Conservation (phyloP, 768 basidiomycete genomes). For the Termitomyces sp. region DNA sequence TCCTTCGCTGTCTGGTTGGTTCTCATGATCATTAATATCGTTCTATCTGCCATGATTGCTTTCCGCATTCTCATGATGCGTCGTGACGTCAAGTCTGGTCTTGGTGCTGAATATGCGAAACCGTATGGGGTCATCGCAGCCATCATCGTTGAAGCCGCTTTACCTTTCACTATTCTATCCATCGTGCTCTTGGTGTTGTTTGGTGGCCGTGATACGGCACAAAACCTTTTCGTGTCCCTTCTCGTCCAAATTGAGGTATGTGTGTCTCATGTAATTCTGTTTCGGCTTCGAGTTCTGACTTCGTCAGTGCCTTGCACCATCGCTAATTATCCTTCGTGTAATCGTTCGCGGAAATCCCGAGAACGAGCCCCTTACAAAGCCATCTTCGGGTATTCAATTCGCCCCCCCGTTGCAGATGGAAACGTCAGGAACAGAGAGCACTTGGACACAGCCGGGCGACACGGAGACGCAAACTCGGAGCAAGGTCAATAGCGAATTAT, state of each 20-base stretch:
- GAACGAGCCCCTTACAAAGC: not conserved
- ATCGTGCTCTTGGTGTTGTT: constrained; percentile 22
- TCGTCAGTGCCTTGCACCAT: constrained; percentile 5
- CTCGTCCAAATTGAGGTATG: constrained; percentile 21
- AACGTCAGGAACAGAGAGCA: not conserved
- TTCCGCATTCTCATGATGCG: constrained; percentile 28
- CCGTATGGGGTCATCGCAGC: constrained; percentile 28
- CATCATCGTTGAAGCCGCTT: constrained; percentile 30
- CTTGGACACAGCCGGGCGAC: not conserved
- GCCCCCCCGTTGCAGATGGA: not conserved
- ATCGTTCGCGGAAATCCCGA: not conserved
- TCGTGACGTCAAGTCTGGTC: constrained; percentile 13
- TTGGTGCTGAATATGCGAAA: constrained; percentile 22
- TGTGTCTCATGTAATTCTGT: not conserved
- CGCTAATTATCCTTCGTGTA: constrained; percentile 7
- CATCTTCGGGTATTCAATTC: not conserved
- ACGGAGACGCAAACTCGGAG: not conserved
- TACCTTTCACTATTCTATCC: constrained; percentile 31
- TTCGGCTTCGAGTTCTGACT: not conserved
- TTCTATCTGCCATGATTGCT: constrained; percentile 28
- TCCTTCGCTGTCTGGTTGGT: constrained; percentile 29
- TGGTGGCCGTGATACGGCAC: constrained; percentile 15
- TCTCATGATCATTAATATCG: constrained; percentile 27
- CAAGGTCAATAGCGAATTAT: not conserved
- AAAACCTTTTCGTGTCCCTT: constrained; percentile 21